Evolutionary conservation across 1,284 basidiomycete genomes (phyloP).

Genomic region (Laetiporus sulphureus): DNA sequence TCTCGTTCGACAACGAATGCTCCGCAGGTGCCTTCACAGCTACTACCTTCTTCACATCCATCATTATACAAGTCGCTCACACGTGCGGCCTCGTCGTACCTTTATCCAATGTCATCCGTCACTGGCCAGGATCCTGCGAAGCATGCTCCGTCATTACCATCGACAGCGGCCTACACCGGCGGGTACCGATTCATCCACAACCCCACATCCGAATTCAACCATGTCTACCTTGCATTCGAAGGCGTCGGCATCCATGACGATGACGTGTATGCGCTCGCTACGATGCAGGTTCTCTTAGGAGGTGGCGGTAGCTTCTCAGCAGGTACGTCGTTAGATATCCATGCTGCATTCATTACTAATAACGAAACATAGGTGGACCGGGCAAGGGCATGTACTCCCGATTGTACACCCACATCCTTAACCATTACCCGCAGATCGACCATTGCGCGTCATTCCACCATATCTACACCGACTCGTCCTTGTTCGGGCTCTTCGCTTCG

Average conservation of each 20-base stretch:
- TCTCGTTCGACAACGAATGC: constrained; percentile 20
- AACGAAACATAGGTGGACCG: constrained; percentile 88
- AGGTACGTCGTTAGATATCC: constrained; percentile 37
- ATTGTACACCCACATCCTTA: constrained; percentile 95
- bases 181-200: constrained; percentile 74
- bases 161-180: constrained; percentile 74
- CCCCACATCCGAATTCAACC: constrained; percentile 77
- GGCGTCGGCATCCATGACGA: constrained; percentile 89
- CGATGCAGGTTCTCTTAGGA: constrained; percentile 92
- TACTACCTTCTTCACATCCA: constrained; percentile 48
- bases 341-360: too few relatives aligned
- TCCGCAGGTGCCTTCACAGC: constrained; percentile 21
- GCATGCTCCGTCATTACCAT: constrained; percentile 22
- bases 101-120: constrained; percentile 40
- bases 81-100: constrained; percentile 65
- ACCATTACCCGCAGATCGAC: constrained; percentile 91
- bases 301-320: constrained; percentile 96
- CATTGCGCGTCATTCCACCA: constrained; percentile 98
- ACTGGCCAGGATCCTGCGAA: constrained; percentile 21
- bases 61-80: constrained; percentile 63
- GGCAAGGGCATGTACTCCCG: constrained; percentile 99
- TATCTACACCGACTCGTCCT: constrained; percentile 91
- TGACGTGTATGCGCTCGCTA: constrained; percentile 92
- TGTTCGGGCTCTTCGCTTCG: constrained; percentile 92
- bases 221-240: constrained; percentile 91